Conservation (phyloP, 441 rosid genomes). For the Gossypium schwendimanii region DNA sequence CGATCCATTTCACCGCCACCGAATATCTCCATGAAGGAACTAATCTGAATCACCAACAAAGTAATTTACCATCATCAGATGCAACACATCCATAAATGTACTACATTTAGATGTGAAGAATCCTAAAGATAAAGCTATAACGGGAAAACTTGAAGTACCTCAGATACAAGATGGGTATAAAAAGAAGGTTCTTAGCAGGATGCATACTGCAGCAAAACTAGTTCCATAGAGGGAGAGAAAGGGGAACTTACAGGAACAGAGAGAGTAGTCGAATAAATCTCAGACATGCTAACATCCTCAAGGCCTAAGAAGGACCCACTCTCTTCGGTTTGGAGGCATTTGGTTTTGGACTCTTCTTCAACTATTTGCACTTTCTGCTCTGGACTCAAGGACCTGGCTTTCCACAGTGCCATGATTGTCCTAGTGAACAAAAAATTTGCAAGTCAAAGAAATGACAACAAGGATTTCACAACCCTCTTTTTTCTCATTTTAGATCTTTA, state of each 20-base stretch:
- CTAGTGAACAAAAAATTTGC: constrained; percentile 29
- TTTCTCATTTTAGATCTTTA: not conserved
- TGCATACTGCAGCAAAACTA: not conserved
- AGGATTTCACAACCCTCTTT: not conserved
- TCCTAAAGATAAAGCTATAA: not conserved
- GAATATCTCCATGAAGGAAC: constrained; percentile 66
- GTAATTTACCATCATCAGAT: not conserved
- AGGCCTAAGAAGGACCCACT: constrained; percentile 68
- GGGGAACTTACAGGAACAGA: constrained; percentile 62
- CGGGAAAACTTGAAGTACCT: not conserved
- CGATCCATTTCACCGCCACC: constrained; percentile 77
- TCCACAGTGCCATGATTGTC: constrained; percentile 97
- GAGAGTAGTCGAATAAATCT: constrained; percentile 53
- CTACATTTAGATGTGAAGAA: not conserved
- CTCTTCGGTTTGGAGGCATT: constrained; percentile 65
- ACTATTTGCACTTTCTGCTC: constrained; percentile 87
- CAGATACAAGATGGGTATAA: not conserved
- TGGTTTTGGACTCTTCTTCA: constrained; percentile 84
- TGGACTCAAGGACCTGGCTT: constrained; percentile 82
- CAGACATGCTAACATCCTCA: constrained; percentile 77
- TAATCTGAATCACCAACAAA: constrained; percentile 37
- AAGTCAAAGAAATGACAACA: constrained; percentile 8
- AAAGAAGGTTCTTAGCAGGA: not conserved
- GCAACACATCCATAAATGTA: not conserved
- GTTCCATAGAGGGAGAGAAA: not conserved